Conservation (phyloP, 257 asterid genomes). For the Solanum boliviense region DNA sequence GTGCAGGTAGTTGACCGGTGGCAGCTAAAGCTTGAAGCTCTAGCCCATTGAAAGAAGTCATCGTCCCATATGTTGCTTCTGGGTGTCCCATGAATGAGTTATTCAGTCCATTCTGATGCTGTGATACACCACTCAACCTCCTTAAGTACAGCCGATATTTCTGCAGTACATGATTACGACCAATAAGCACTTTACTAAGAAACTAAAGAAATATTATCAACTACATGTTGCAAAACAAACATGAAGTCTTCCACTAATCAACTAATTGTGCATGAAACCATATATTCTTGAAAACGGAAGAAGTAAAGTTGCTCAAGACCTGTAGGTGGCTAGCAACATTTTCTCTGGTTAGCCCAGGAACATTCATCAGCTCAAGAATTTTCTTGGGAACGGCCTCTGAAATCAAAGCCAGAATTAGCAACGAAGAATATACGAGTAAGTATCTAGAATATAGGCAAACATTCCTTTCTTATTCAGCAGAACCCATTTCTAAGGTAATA, state of each 20-base stretch:
- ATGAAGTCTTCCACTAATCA: neutral
- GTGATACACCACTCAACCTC: conserved; percentile 54
- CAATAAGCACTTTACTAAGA: neutral
- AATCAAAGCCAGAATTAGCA: neutral
- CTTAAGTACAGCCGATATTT: conserved; percentile 84
- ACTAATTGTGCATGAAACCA: neutral
- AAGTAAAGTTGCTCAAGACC: conserved; percentile 20
- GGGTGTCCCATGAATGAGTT: conserved; percentile 49
- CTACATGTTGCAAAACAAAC: neutral
- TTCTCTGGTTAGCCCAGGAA: conserved; percentile 90
- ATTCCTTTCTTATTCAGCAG: neutral
- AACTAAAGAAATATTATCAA: neutral
- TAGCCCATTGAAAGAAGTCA: conserved; percentile 49
- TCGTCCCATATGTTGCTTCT: conserved; percentile 50
- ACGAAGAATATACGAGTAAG: neutral
- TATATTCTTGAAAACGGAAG: neutral
- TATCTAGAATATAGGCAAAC: neutral
- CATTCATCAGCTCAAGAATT: conserved; percentile 90
- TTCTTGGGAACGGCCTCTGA: conserved; percentile 98
- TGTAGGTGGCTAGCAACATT: conserved; percentile 99
- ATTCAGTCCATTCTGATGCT: conserved; percentile 32
- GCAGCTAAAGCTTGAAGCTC: conserved; percentile 76
- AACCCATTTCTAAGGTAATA: neutral
- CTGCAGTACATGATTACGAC: conserved; percentile 27
- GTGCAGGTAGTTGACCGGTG: conserved; percentile 59